phyloP scores from a whole-genome alignment of 2,329 filamentous ascomycete genomes.

The Pseudocercospora crystallina region DNA sequence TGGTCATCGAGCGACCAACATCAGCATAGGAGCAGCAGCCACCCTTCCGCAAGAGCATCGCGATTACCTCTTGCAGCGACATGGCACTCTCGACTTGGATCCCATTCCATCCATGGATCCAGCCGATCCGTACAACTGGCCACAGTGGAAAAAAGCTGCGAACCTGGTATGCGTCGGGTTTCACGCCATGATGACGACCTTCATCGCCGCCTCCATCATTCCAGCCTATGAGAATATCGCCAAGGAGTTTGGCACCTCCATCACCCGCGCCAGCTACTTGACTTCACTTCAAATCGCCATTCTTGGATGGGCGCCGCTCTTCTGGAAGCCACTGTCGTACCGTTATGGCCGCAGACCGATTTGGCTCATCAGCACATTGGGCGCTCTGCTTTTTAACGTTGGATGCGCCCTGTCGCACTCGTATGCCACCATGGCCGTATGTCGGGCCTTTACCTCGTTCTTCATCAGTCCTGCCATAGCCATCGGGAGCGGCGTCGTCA shows the following conservation, averaged over 20 bases:
- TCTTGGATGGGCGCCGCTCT: constrained; percentile 53
- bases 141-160: constrained; percentile 52
- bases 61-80: constrained; percentile 52
- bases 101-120: constrained; percentile 52
- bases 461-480: constrained; percentile 57
- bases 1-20: constrained; percentile 28
- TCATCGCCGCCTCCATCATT: constrained; percentile 56
- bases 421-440: constrained; percentile 53
- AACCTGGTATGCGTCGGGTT: constrained; percentile 53
- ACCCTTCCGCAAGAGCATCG: constrained; percentile 46
- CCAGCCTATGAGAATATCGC: constrained; percentile 56
- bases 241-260: constrained; percentile 48
- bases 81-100: constrained; percentile 56
- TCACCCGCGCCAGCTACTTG: constrained; percentile 55
- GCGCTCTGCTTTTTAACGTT: constrained; percentile 52
- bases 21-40: constrained; percentile 29
- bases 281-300: constrained; percentile 58
- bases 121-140: constrained; percentile 57
- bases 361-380: constrained; percentile 52
- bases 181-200: constrained; percentile 55
- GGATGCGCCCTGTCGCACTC: constrained; percentile 53
- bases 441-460: constrained; percentile 55
- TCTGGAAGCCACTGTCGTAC: constrained; percentile 58
- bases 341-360: constrained; percentile 56
- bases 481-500: constrained; percentile 58